Percentiles rank a stretch among this genome's conserved stretches.
These are phyloP conservation scores for Diplodia sapinea DNA, from an alignment of 2,329 filamentous ascomycete species.

Conservation along the genomic window DNA sequence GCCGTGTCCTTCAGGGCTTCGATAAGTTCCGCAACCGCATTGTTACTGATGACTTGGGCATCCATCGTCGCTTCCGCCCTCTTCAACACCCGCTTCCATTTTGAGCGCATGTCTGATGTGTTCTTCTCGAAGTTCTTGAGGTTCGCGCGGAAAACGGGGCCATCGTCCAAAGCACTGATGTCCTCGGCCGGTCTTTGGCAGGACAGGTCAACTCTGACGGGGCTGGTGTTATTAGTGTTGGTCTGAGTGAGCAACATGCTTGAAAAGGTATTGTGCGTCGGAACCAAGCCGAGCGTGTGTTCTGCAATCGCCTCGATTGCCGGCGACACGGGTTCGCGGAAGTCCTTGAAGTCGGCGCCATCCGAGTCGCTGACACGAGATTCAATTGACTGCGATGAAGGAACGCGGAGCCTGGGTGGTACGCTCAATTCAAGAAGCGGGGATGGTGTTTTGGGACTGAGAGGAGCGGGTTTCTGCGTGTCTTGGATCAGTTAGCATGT, in stretches of 20 bases:
- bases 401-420: constrained; percentile 77
- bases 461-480: constrained; percentile 43
- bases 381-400: constrained; percentile 86
- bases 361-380: constrained; percentile 80
- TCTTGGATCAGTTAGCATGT: constrained; percentile 39
- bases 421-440: constrained; percentile 75
- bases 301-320: constrained; percentile 56
- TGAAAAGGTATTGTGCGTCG: constrained; percentile 42
- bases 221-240: constrained; percentile 43
- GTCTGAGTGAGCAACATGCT: constrained; percentile 32
- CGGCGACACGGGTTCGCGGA: constrained; percentile 54
- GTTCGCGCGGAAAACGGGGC: constrained; percentile 92
- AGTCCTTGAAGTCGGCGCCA: constrained; percentile 50
- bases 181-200: constrained; percentile 87
- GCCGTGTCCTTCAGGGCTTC: constrained; percentile 87
- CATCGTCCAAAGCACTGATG: constrained; percentile 84
- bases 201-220: constrained; percentile 83
- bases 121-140: constrained; percentile 97
- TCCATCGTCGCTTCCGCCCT: constrained; percentile 87
- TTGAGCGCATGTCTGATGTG: constrained; percentile 88
- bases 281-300: constrained; percentile 52
- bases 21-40: constrained; percentile 80
- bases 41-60: constrained; percentile 83
- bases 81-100: constrained; percentile 96
- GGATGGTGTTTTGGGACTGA: constrained; percentile 58